Conservation (phyloP, 768 basidiomycete species). For the Tricholoma sp. region DNA sequence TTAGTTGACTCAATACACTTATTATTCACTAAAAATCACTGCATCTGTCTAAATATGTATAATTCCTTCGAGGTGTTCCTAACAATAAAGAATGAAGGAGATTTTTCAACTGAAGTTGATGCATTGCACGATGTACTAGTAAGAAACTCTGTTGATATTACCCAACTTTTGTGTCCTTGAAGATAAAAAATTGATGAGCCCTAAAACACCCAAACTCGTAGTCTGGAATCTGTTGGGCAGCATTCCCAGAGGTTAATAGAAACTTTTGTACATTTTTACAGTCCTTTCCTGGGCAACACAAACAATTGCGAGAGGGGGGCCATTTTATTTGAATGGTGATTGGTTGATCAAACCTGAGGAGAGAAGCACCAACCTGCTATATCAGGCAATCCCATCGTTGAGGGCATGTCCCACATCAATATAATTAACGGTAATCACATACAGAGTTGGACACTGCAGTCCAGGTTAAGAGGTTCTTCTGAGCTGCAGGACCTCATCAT, state of each 20-base stretch:
- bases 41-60: no score
- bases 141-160: no score
- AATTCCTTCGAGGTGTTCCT: no score
- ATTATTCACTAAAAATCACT: background rate
- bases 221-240: background rate
- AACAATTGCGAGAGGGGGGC: background rate
- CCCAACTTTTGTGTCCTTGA: background rate
- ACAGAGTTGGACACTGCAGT: no score
- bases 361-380: background rate
- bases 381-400: background rate
- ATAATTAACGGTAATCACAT: no score
- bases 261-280: background rate
- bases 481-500: no score
- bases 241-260: background rate
- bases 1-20: background rate
- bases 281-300: background rate
- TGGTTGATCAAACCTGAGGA: background rate
- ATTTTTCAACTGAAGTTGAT: no score
- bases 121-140: no score
- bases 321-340: background rate
- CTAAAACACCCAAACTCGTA: background rate
- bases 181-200: background rate
- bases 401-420: no score
- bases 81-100: no score
- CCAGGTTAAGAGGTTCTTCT: no score